Evolutionary conservation across 495 filamentous ascomycete genomes (phyloP), one percentile per base, ranked within the genome.

Genomic region (Chlorociboria aeruginascens): DNA sequence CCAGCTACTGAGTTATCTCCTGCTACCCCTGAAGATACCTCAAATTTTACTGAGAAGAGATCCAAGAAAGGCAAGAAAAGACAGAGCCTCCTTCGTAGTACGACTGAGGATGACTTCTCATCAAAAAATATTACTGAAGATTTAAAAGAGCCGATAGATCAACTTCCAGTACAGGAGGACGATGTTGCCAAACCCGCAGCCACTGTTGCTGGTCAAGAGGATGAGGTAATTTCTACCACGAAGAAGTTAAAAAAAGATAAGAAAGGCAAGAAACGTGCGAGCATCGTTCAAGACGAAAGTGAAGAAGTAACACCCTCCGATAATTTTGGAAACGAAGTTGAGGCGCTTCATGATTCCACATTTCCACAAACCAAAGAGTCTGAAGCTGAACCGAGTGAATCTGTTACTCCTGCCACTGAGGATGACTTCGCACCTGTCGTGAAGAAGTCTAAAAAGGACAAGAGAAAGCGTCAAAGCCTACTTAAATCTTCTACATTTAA

Each of bases 361-460:
- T n/a, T 14, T 2, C 6, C 20, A n/a, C 36, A n/a, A 14, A 14
- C 11, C n/a, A 8, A 39, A 39, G 11, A 25, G 20, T 25, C 20
- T 25, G 20, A 39, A 39, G 36, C n/a, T 13, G n/a, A 14, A 2
- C 11, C 10, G 2, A 39, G 11, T 17, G 36, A 16, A 16, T 14
- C n/a, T n/a, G 17, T 6, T 11, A 10, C 12, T 20, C 40, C 20
- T 7, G 20, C 16, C 10, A 30, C 40, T 10, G 20, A 43, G 20
- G 59, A 63, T 44, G 46, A 48, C 10, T 59, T 57, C 50, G 54
- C 28, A 40, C 58, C 43, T 46, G 46, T 52, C 34, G 44, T 42
- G 25, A 62, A 59, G 36, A 66, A 65, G 48, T 53, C 69, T 55
- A 73, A 68, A 64, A 70, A 68, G 63, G 73, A 69, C 63, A 62